Evolutionary conservation across 192 early-diverging fungal species (phyloP), one percentile per base, ranked within the genome.

Genomic region (Allomyces arbusculus): DNA sequence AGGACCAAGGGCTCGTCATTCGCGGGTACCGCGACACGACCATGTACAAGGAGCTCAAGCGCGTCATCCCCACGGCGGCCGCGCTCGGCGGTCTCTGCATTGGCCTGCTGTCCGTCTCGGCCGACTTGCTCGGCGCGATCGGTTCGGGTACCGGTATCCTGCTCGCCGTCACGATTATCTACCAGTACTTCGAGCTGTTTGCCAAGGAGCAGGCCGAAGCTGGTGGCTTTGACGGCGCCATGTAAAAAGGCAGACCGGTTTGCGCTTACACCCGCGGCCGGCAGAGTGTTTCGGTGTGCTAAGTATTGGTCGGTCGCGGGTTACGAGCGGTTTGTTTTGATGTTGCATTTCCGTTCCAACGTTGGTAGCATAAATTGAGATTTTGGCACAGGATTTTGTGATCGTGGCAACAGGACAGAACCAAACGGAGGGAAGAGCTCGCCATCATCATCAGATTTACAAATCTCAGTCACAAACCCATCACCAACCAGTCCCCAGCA

Each of bases 1-100:
- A 94, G 78, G 91, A 95, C 67, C 96, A 99, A 78, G 86, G 89
- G 74, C 86, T 94, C 69, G 91, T 93, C 23, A 88, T 99, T 77
- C 86, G 89, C 24, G 91, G 93, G 33, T 85, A 94, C 74, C 88
- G 94, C 72, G 94, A 95, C 68, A 86, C 79, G 20, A 90, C 91
- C 65, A 90, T 95, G 89, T 99, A 99, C 85, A 99, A 97, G 87
- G 95, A 97, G 82, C 83, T 99, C 72, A 99, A 99, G 86, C 86
- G 91, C 67, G 85, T 96, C 64, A 99, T 99, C 73, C 96, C 96
- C 14, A 92, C 88, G 63, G 96, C 96, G 64, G 96, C 96, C 23
- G 87, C 90, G 61, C 92, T 99, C 67, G 96, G 96, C 70, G 96
- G 96, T 68, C 86, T 97, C 23, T 91, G 89, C 74, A 90, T 99